These are phyloP conservation scores for Boehmeria nivea DNA, from an alignment of 306 rosid genomes.

Conservation along the genomic window DNA sequence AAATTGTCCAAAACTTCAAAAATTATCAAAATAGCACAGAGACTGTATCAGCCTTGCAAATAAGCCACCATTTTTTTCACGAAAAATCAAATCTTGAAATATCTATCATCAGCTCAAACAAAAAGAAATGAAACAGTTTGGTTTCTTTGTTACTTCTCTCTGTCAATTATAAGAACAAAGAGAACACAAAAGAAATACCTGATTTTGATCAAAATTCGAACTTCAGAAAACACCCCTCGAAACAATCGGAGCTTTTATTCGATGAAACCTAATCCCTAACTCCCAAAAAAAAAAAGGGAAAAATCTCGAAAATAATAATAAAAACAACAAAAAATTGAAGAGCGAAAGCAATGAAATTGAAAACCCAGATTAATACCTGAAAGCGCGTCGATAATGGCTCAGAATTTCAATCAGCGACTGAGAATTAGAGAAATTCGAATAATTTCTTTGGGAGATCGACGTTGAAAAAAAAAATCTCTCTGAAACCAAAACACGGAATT, in stretches of 20 bases:
- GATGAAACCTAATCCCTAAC: conserved; percentile 14
- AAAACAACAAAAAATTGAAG: not conserved
- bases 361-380: not conserved
- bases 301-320: not conserved
- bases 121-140: no score
- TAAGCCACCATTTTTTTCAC: no score
- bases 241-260: conserved; percentile 6
- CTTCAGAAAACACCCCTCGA: not conserved
- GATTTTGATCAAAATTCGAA: conserved; percentile 8
- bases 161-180: conserved; percentile 6
- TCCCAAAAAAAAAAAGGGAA: not conserved
- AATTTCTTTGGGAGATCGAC: not conserved
- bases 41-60: no score
- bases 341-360: not conserved
- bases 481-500: not conserved
- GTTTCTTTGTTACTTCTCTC: no score
- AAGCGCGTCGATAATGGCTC: not conserved
- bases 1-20: no score
- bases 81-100: no score
- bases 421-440: no score
- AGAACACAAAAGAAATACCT: conserved; percentile 30
- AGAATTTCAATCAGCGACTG: not conserved
- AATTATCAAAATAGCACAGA: no score
- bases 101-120: no score
- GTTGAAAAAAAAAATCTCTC: not conserved